Base-by-base conservation (phyloP, 2,329 filamentous ascomycete species). In the Cladophialophora psammophila region DNA sequence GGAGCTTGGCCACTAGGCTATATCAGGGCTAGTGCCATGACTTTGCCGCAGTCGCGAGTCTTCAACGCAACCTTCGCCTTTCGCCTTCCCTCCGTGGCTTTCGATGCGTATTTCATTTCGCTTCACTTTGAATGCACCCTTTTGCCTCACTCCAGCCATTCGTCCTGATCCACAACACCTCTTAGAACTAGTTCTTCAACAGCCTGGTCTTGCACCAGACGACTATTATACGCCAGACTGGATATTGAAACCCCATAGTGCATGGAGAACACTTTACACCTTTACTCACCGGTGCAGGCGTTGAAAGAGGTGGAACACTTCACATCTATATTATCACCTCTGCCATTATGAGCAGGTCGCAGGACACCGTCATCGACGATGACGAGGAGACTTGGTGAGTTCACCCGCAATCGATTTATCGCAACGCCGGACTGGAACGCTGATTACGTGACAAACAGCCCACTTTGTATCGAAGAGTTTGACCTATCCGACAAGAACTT, bases 401-500 rank as follows among this genome's bases (percentile, higher is more conserved):
- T 31, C 20, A 20, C 26, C 40, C 40, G 13, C 31, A 32, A 9
- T 26, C 59, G 52, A 26, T 59, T 61, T 35, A 32, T 56, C 55
- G 48, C 45, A 12, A 15, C 9, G 34, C n/a, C 31, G 36, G 59
- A 15, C 13, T 50, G 52, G 48, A 58, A 55, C 26, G 36, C 65
- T 67, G 61, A 73, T 75, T 76, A 65, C 64, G 63, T 52, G 64
- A 38, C 59, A 20, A 31, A 40, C 75, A 99, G 95, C 80, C 95
- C 95, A 73, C 90, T 99, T 71, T 99, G 95, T 79, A 96, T 99
- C 77, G 95, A 99, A 82, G 96, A 99, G 83, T 96, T 99, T 77
- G 96, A 99, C 81, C 88, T 99, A 59, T 96, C 93, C 50, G 95
- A 99, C 84, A 92, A 93, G 79, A 97, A 96, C 81, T 99, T 99